A percentile compares a stretch with the other conserved stretches of the same genome.
Evolutionary conservation across 306 rosid species (phyloP).

Genomic region (Begonia fuchsioides): DNA sequence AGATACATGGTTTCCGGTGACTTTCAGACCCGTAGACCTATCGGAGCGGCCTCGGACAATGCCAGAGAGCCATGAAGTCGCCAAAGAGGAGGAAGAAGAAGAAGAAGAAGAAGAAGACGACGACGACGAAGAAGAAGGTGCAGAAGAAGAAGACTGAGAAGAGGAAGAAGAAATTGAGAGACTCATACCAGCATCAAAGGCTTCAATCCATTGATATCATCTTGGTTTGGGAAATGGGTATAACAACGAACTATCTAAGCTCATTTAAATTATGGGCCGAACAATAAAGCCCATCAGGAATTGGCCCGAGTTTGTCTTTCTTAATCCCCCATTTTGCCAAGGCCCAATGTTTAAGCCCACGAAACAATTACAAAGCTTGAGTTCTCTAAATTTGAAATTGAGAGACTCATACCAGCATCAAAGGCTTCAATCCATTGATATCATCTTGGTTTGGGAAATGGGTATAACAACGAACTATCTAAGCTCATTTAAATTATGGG

Average conservation of each 20-base stretch:
- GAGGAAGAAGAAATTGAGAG: constrained; percentile 28
- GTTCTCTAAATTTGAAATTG: constrained; percentile 17
- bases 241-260: too few species aligned
- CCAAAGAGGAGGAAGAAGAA: constrained; percentile 28
- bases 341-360: too few species aligned
- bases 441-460: too few species aligned
- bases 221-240: too few species aligned
- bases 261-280: too few species aligned
- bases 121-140: constrained; percentile 12
- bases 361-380: too few species aligned
- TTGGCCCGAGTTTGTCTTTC: too few species aligned
- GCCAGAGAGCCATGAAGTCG: constrained; percentile 81
- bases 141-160: constrained; percentile 6
- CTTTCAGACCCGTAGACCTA: constrained; percentile 29
- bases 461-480: too few species aligned
- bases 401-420: constrained; percentile 34
- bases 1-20: constrained; percentile 20
- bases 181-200: constrained; percentile 29
- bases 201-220: constrained; percentile 5
- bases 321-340: too few species aligned
- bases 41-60: constrained; percentile 61
- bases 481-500: too few species aligned
- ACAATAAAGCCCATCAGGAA: too few species aligned
- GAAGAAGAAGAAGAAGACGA: constrained; percentile 25
- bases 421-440: constrained; percentile 6